A percentile compares a stretch with the other conserved stretches of the same genome.
Evolutionary conservation across 2,329 filamentous ascomycete genomes (phyloP).

Genomic region (Colletotrichum salicis): DNA sequence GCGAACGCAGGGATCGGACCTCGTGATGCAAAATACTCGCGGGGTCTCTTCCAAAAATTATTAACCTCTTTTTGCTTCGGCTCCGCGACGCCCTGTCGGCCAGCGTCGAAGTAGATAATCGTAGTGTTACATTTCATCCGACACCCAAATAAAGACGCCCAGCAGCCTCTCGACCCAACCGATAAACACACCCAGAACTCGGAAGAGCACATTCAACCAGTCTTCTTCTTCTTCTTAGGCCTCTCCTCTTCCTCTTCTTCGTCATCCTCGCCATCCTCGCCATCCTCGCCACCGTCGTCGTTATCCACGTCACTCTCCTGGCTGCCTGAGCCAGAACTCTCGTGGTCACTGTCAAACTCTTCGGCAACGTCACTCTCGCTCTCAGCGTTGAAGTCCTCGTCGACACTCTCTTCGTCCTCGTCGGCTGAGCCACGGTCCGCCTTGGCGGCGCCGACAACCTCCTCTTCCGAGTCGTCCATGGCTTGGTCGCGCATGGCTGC

Average conservation of each 20-base stretch:
- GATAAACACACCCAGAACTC: neutral
- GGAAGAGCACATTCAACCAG: slow-evolving; percentile 28
- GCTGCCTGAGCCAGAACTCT: slow-evolving; percentile 77
- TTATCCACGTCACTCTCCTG: slow-evolving; percentile 70
- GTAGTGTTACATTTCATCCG: slow-evolving; percentile 27
- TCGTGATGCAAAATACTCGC: slow-evolving; percentile 10
- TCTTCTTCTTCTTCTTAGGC: slow-evolving; percentile 63
- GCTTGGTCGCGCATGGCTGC: slow-evolving; percentile 86
- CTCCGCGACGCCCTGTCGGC: slow-evolving; percentile 4
- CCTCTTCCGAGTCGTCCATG: slow-evolving; percentile 86
- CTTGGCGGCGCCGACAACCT: slow-evolving; percentile 72
- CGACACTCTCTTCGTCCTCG: slow-evolving; percentile 93
- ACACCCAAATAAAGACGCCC: slow-evolving; percentile 18
- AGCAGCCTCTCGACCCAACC: neutral
- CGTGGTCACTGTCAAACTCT: slow-evolving; percentile 92
- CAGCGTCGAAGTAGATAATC: slow-evolving; percentile 8
- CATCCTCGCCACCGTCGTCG: slow-evolving; percentile 59
- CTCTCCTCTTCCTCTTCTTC: slow-evolving; percentile 62
- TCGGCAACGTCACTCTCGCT: slow-evolving; percentile 96
- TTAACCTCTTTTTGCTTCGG: slow-evolving; percentile 19
- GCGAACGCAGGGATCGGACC: neutral
- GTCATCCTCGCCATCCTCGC: slow-evolving; percentile 53
- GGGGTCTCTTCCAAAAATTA: slow-evolving; percentile 10
- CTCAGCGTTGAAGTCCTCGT: slow-evolving; percentile 94
- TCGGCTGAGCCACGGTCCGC: slow-evolving; percentile 90